Base-by-base conservation (phyloP, 345 rosid species). In the Passiflora organensis region DNA sequence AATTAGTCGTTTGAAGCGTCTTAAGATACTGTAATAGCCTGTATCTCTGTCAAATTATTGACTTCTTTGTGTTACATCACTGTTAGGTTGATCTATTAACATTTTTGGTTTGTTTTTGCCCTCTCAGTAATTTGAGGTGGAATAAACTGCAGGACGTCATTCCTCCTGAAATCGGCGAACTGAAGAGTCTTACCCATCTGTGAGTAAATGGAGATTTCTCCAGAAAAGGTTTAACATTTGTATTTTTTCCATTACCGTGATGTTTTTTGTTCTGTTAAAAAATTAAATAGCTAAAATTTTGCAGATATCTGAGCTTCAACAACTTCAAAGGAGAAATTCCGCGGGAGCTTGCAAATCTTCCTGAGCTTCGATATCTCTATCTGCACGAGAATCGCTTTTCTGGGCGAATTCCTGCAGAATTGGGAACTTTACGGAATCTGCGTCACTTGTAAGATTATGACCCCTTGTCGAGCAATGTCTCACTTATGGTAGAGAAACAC, bases 311-410 rank as follows among this genome's bases (percentile, higher is more conserved):
- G 84, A 91, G 98, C 80, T 91, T 91, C 80, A 91, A 88, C 62
- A 84, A 72, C 63, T 91, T 91, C 66, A 91, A 86, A 67, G 98
- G 96, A 41, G 94, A 86, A 76, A 91, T 91, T 59, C 96, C 95
- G 1, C 85, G 62, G 65, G 98, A 91, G 72, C 73, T 91, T 38
- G 96, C 95, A 28, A 77, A 71, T 61, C 87, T 91, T 61, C 94
- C 95, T 0, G 87, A 84, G 77, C 98, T 88, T 46, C 91, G 93
- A 13, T 91, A 86, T 69, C 87, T 91, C 20, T 82, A 88, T 66
- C 82, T 91, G 63, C 96, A 91, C 60, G 91, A 91, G 71, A 91
- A 91, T 60, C 95, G 96, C 63, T 83, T 91, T 63, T 52, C 68
- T 25, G 98, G 98, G 55, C 68, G 95, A 59, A 80, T 88, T 54